Base-by-base conservation (phyloP, 345 rosid species). In the Streptanthus diversifolius region DNA sequence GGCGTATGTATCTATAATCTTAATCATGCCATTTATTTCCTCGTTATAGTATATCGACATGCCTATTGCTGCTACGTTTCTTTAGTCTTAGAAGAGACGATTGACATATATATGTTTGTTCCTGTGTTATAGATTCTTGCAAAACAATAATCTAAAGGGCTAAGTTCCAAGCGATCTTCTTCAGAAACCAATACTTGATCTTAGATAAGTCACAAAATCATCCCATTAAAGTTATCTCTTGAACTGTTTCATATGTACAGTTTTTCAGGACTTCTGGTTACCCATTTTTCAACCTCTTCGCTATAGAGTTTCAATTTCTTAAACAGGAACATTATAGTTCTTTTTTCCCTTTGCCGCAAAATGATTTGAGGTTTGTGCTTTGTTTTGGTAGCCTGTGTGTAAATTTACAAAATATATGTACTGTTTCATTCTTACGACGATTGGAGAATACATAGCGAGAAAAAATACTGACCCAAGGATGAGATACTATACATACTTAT, bases 111-210 rank as follows among this genome's bases (percentile, higher is more conserved):
- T 32, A 32, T 7, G 7, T 7, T 7, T 8, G 1, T 30, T 35
- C 39, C 12, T 35, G 39, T 35, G 39, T 35, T 35, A 6, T 86
- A 95, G 99, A 66, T 89, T 82, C 79, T 77, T 95, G 66, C 90
- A 95, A 74, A 91, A 91, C 87, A 95, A 95, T 72, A 88, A 88
- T 71, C 82, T 95, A 72, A 86, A 89, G 0, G 95, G 98, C 64
- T 81, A 74, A 63, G 44, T 87, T 56, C 96, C 96, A 8, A 71
- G 44, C 68, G 83, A 70, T 48, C 90, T 91, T 61, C 52, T 71
- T 51, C 78, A 77, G 48, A 87, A 76, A 68, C 76, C 85, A 2
- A 85, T 89, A 29, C 82, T 89, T 43, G 18, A 41, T 14, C 22
- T 44, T 17, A 44, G 49, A 44, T 19, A 17, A 44, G 21, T 8